Base-by-base conservation (phyloP, 345 rosid species). In the Populus ilicifolia region DNA sequence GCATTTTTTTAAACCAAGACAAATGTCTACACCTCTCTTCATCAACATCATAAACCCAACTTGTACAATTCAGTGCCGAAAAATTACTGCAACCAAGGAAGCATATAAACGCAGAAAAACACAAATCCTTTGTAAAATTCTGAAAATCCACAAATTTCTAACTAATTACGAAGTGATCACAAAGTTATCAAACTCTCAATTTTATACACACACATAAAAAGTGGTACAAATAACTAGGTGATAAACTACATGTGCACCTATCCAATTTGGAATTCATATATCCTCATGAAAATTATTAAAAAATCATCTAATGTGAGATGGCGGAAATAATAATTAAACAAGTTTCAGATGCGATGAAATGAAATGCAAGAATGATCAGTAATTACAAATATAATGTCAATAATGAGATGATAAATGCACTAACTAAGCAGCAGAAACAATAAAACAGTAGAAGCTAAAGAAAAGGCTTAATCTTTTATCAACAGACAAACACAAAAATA, bases 251-350 rank as follows among this genome's bases (percentile, higher is more conserved):
- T 5, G 46, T 5, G 30, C 63, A 13, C 11, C 7, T 23, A 48
- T 20, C 10, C 44, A 54, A 46, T 27, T 33, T 73, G 50, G 48
- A 72, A 48, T 62, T 41, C 48, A 77, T 62, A 38, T 38, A 5
- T 76, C 44, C 69, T 43, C 50, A 12, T 71, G 48, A 54, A 72
- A 54, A 80, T 63, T 67, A 66, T 30, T 65, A n/a, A 50, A 43
- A 41, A 35, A 56, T 16, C 27, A 21, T 20, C 14, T 9, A 69
- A 35, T 5, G 43, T n/a, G 39, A 52, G 59, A 52, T 52, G n/a
- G 59, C 0, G 7, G 10, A n/a, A 75, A 2, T 39, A 67, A 50
- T 38, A 38, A 44, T 11, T 17, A 74, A 33, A 56, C 12, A 18
- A 27, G 35, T 43, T 56, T 25, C 30, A 56, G 44, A 59, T 43